A percentile compares a stretch with the other conserved stretches of the same genome.
Evolutionary conservation across 345 rosid species (phyloP).

Genomic region (Eucalyptus victrix): DNA sequence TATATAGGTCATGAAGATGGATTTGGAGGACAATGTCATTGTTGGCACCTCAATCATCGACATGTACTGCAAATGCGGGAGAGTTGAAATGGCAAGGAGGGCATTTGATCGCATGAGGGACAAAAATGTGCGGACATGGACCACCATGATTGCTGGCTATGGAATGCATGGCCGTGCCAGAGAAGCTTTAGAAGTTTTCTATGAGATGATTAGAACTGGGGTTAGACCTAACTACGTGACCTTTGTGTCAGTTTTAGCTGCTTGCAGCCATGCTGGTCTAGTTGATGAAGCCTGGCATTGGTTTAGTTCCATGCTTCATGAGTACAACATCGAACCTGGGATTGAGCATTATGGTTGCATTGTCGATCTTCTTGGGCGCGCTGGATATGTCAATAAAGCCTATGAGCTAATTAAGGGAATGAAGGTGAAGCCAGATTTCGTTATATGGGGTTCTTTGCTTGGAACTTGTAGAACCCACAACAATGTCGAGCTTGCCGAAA

Average conservation of each 20-base stretch:
- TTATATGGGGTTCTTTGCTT: slow-evolving; percentile 82
- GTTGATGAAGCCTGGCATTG: slow-evolving; percentile 69
- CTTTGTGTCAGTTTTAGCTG: slow-evolving; percentile 66
- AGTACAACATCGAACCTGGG: slow-evolving; percentile 60
- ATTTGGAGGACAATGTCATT: slow-evolving; percentile 45
- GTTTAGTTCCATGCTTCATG: slow-evolving; percentile 50
- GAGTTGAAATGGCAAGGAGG: slow-evolving; percentile 54
- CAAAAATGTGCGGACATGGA: slow-evolving; percentile 83
- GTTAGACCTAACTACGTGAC: slow-evolving; percentile 74
- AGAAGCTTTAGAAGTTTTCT: slow-evolving; percentile 66
- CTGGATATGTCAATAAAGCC: slow-evolving; percentile 59
- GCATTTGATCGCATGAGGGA: slow-evolving; percentile 48
- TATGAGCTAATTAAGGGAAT: slow-evolving; percentile 54
- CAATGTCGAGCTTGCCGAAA: slow-evolving; percentile 77
- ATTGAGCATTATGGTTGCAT: slow-evolving; percentile 86
- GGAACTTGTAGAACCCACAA: slow-evolving; percentile 84
- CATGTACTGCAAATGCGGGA: slow-evolving; percentile 90
- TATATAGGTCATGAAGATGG: slow-evolving; percentile 67
- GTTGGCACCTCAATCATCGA: slow-evolving; percentile 66
- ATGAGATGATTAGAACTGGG: slow-evolving; percentile 44
- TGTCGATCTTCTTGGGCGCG: slow-evolving; percentile 87
- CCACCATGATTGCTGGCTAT: slow-evolving; percentile 77
- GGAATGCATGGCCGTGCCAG: slow-evolving; percentile 75
- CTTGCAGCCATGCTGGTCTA: slow-evolving; percentile 83
- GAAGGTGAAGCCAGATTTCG: slow-evolving; percentile 72